Base-by-base conservation (phyloP, 2,329 filamentous ascomycete genomes). In the Clonostachys byssicola region DNA sequence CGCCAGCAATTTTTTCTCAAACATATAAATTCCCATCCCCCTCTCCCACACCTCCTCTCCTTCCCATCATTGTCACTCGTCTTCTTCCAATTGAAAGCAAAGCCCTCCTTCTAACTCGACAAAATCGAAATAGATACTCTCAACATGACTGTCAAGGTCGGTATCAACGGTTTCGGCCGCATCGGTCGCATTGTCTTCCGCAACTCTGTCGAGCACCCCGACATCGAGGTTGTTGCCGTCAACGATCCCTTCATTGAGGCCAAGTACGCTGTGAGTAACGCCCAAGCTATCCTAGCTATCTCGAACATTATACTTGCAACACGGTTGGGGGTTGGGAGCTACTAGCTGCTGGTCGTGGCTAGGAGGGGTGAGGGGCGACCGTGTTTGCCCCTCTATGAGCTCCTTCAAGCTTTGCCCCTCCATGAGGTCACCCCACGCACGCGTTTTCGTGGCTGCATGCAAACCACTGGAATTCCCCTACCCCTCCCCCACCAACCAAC, bases 231-330 rank as follows among this genome's bases (percentile, higher is more conserved):
- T 64, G 90, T 96, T 65, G 92, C 94, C 63, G 90, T 96, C 78
- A 97, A 99, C 83, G 94, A 97, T 74, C 94, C 94, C 63, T 97
- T 99, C 87, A 97, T 99, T 77, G 92, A 96, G 77, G 83, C 89
- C 65, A 78, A 92, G 74, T 97, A 97, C 77, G 94, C 94, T 73
- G 92, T 96, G 85, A 80, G 91, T 88, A 51, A 30, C 23, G 23
- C 23, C 23, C 40, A 47, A 44, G 48, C 42, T 40, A 34, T 44
- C 48, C 44, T 47, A 9, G 35, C 35, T 30, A 20, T 41, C 39
- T n/a, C 46, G 41, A 17, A 18, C 43, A 50, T 45, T 45, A 13
- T 48, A 34, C 16, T 40, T 40, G 17, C 17, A 40, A n/a, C 8
- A 18, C 38, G 38, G 12, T 18, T 13, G 38, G n/a, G n/a, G 23